Base-by-base conservation (phyloP, 306 rosid species). In the Glycyrrhiza uralensis region DNA sequence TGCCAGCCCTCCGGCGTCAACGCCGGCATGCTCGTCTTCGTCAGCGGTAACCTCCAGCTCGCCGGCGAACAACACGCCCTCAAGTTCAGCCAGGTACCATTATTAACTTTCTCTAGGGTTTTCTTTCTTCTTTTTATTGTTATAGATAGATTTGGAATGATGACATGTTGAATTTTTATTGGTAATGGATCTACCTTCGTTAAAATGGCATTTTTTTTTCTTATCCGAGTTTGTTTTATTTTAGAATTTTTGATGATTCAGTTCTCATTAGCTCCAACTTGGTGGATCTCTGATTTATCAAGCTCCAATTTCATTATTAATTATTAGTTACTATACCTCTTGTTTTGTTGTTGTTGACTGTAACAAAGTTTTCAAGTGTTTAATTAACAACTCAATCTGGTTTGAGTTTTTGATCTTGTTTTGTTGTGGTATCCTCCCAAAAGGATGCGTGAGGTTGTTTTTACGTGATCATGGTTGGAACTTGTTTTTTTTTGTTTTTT, bases 31-130 rank as follows among this genome's bases (percentile, higher is more conserved):
- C 91, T 90, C 7, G 98, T 90, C 76, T 93, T 93, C 38, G 98
- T 93, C 83, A 87, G 93, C 70, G 98, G 98, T 4, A 90, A 85
- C 52, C 98, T 93, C 72, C 96, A 93, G 69, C 96, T 93, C 58
- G 87, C 89, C 71, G 98, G 98, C 4, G 98, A 93, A 42, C 96
- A 93, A 20, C 98, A 93, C 64, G 85, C 93, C 12, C 98, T 93
- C 39, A 90, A 90, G 81, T 93, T 93, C 83, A 93, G 98, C 78
- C 98, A 93, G 96, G 98, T 92, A 1, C 12, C 7, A 0, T 3
- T 22, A 1, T 13, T 3, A 10, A 0, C 20, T 39, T 17, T 2
- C 7, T 13, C 7, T 58, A 19, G 18, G 50, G 15, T 38, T 61
- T 61, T 38, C 2, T 59, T 0, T 9, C 4, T 30, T 57, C 1